Percentiles rank a stretch among this genome's conserved stretches.
Conservation (phyloP, 768 basidiomycete genomes). For the Suillus subalutaceus region DNA sequence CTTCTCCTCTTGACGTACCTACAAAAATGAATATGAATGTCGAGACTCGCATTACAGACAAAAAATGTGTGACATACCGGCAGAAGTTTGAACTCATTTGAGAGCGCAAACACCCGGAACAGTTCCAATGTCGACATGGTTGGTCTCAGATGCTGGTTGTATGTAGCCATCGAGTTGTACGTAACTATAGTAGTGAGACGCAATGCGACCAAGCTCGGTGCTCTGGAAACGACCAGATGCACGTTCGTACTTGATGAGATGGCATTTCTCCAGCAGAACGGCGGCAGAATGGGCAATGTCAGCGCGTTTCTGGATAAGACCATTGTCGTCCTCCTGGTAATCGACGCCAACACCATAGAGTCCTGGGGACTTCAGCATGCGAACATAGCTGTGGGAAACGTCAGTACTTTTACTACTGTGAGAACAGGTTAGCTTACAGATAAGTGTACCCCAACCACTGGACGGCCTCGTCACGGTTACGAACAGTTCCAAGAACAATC, state of each 20-base stretch:
- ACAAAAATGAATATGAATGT: background rate
- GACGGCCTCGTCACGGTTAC: slow-evolving; percentile 96
- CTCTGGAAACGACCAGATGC: slow-evolving; percentile 86
- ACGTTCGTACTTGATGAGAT: slow-evolving; percentile 93
- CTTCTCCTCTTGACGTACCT: slow-evolving; percentile 83
- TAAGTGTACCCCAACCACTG: slow-evolving; percentile 98
- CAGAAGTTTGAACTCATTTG: slow-evolving; percentile 92
- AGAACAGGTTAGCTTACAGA: slow-evolving; percentile 54
- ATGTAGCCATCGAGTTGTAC: slow-evolving; percentile 93
- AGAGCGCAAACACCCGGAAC: slow-evolving; percentile 93
- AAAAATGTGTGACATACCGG: slow-evolving; percentile 50
- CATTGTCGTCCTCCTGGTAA: slow-evolving; percentile 84
- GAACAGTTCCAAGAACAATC: slow-evolving; percentile 91
- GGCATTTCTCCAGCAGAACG: slow-evolving; percentile 90
- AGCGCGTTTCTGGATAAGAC: slow-evolving; percentile 88
- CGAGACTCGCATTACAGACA: slow-evolving; percentile 1
- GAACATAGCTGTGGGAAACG: slow-evolving; percentile 64
- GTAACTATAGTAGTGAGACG: slow-evolving; percentile 96
- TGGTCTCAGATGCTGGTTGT: slow-evolving; percentile 90
- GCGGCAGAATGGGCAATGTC: slow-evolving; percentile 96
- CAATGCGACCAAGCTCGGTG: slow-evolving; percentile 92
- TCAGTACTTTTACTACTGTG: slow-evolving; percentile 10
- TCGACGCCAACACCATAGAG: slow-evolving; percentile 89
- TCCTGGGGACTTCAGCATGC: slow-evolving; percentile 88
- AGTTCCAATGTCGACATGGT: slow-evolving; percentile 89